phyloP scores from a whole-genome alignment of 1,284 basidiomycete genomes.

The Fomitopsis pinicola region DNA sequence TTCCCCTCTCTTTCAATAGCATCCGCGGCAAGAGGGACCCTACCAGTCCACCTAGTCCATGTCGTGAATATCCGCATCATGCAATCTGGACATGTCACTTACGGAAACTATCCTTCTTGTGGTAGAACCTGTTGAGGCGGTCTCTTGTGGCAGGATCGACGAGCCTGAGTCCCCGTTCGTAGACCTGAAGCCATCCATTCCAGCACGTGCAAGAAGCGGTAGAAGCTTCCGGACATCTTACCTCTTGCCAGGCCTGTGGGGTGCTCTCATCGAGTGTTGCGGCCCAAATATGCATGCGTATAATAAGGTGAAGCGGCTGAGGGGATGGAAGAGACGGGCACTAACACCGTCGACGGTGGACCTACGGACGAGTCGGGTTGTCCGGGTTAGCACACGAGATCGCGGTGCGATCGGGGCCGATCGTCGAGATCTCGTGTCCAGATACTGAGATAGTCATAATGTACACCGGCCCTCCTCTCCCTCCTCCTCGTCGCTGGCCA shows the following conservation, averaged over 20 bases:
- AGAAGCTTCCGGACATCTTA: neutral
- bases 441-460: neutral
- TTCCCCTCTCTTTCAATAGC: slow-evolving; percentile 52
- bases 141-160: slow-evolving; percentile 51
- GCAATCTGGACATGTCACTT: slow-evolving; percentile 20
- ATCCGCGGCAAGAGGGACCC: slow-evolving; percentile 65
- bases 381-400: neutral
- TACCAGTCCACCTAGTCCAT: slow-evolving; percentile 57
- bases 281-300: neutral
- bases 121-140: slow-evolving; percentile 61
- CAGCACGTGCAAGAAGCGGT: neutral
- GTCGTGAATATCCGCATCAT: neutral
- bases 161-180: slow-evolving; percentile 46
- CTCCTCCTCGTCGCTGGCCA: neutral
- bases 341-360: neutral
- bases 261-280: neutral
- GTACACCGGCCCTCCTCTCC: neutral
- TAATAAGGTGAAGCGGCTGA: neutral
- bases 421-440: neutral
- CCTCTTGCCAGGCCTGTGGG: neutral
- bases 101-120: slow-evolving; percentile 72
- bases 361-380: neutral
- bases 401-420: slow-evolving; percentile 1
- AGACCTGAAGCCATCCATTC: slow-evolving; percentile 44
- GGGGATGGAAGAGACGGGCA: neutral